Evolutionary conservation across 1,284 basidiomycete species (phyloP), one percentile per base, ranked within the genome.

Genomic region (Ceratobasidium papillatum): DNA sequence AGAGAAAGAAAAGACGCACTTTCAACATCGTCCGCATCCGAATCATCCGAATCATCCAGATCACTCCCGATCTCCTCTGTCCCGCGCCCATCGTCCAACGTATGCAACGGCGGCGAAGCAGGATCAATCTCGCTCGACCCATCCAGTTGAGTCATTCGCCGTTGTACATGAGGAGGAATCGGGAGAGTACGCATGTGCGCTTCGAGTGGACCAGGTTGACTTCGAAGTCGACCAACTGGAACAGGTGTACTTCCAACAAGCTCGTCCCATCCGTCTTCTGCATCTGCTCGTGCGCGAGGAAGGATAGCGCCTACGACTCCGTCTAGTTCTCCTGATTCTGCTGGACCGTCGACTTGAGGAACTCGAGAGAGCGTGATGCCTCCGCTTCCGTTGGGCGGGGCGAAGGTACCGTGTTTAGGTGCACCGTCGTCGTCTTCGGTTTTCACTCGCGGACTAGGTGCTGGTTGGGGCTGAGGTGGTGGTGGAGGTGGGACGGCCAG

Each of bases 1-100:
- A 11, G 14, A 54, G 14, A 45, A 56, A 47, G 3, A 38, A 30
- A 27, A 51, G 7, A 61, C 68, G 4, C n/a, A 72, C 68, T 72
- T 32, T 85, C 84, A 61, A 84, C 83, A 56, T 86, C 85, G 32
- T 79, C 78, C 36, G 73, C 78, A 69, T 92, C 92, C 2, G 90
- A 90, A 76, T 96, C 94, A 0, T 94, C 94, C 14, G 54, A 59
- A 80, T 99, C 97, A 82, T 99, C 97, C 59, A 99, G 84, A 80
- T 99, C 97, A 75, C 94, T 96, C 79, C 97, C 96, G 80, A 99
- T 98, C 32, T 93, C 94, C 80, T 99, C 96, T 52, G 86, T 72
- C 30, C 68, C 68, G 51, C 68, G 68, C 0, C 68, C 68, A 32
- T 72, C 68, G 22, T 72, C 68, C 27, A 72, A 30, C 85, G 74